These are phyloP conservation scores for Trichoderma gamsii DNA, from an alignment of 495 filamentous ascomycete species.

Conservation along the genomic window DNA sequence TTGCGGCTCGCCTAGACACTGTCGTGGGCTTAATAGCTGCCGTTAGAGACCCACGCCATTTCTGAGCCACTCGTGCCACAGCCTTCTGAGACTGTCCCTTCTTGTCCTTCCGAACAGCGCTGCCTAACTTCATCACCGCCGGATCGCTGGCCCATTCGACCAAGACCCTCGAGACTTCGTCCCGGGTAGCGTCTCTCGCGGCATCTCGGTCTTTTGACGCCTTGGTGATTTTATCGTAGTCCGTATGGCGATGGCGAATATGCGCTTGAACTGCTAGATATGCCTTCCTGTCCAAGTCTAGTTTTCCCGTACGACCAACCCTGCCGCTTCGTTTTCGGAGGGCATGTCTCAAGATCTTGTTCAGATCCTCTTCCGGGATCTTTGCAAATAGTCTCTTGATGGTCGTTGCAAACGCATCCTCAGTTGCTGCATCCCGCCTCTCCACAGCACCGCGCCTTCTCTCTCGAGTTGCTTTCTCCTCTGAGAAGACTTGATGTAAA, in stretches of 20 bases:
- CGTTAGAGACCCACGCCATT: not conserved
- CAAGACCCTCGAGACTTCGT: not conserved
- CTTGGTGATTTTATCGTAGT: constrained; percentile 25
- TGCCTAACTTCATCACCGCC: not conserved
- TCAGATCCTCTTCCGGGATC: constrained; percentile 23
- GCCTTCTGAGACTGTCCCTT: not conserved
- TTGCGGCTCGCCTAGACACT: not conserved
- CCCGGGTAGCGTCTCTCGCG: not conserved
- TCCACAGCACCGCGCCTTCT: constrained; percentile 24
- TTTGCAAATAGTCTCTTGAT: constrained; percentile 28
- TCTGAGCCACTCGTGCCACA: not conserved
- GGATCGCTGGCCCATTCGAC: not conserved
- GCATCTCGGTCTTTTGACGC: not conserved
- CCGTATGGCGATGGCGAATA: constrained; percentile 34
- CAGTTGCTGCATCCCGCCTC: constrained; percentile 26
- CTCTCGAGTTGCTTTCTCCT: constrained; percentile 25
- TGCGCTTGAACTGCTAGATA: constrained; percentile 33
- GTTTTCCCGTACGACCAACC: constrained; percentile 30
- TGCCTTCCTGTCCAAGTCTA: constrained; percentile 27
- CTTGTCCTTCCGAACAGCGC: not conserved
- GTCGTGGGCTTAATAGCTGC: not conserved
- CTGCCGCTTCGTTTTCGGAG: constrained; percentile 30
- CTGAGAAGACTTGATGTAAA: constrained; percentile 22
- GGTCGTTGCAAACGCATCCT: constrained; percentile 24
- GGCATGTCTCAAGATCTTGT: constrained; percentile 24